Base-by-base conservation (phyloP, 768 basidiomycete genomes). In the Macrolepiota albuminosa region DNA sequence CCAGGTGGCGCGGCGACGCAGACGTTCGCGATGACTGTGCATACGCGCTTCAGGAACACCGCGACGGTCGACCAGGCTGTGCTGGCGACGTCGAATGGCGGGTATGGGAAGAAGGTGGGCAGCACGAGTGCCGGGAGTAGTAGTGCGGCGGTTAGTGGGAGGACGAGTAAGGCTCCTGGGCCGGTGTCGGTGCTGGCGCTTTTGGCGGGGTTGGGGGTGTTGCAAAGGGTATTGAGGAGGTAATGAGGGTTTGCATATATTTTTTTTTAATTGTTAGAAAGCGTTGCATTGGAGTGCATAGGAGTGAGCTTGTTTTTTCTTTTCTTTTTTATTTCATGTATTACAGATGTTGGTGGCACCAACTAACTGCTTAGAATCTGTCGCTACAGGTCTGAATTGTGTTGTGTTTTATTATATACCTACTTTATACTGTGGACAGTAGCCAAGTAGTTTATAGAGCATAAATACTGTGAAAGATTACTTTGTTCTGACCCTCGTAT, bases 1-100 rank as follows among this genome's bases (percentile, higher is more conserved):
- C 69, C 21, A 21, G 42, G 50, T 18, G 65, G 52, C 1, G 69
- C 70, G 5, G 67, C 65, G 7, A 60, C 72, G 9, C 67, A 66
- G 65, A 86, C 84, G n/a, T 89, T 84, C 69, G 54, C 84, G 14
- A 87, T 83, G 8, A 84, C 84, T 1, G 81, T 78, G 16, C 69
- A 74, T 21, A 87, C 87, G 7, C 81, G 81, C 64, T 72, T 70
- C n/a, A 68, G 68, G 26, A 84, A 83, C 61, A 85, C 85, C 1
- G 79, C 76, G 1, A 84, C 81, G 0, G 71, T 89, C n/a, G 78
- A 84, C 66, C 75, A 80, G 0, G 63, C 71, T 4, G 78, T 79
- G 1, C 71, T 92, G n/a, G 80, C 81, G 52, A 86, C 83, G 14
- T 78, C 76, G 26, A 81, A 82, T 62, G 81, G 80, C 4, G 77